Evolutionary conservation across 148 eudicot genomes (phyloP), one percentile per base, ranked within the genome.

Genomic region (Cornus controversa): DNA sequence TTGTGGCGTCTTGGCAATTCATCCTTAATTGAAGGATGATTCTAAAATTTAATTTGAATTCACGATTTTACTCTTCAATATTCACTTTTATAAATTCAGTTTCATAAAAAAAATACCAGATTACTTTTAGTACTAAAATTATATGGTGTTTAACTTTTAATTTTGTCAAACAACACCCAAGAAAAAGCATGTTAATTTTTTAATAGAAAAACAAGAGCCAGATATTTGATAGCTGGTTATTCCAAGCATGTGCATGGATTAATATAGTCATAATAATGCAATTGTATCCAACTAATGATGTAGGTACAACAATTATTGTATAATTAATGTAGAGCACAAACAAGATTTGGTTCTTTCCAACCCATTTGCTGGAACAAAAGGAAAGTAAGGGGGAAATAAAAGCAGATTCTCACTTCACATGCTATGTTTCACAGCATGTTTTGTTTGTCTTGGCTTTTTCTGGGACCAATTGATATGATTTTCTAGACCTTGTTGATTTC

Each of bases 401-500:
- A 28, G 71, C 47, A 79, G 71, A 79, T 79, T 72, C 76, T 71
- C 66, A 66, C 36, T 79, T 79, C 81, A 79, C 81, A 72, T 65
- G 76, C 53, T 65, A 64, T 63, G 80, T 45, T 40, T 78, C 71
- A 65, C 71, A 65, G 70, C 71, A 45, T 78, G 75, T 78, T 79
- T 66, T 27, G 11, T 79, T 79, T 72, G 81, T 72, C 76, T 72
- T 72, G 76, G 66, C 62, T 70, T 28, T 68, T 26, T 54, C 7
- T 42, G 24, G 81, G 76, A 71, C 76, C 76, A 66, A 66, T 62
- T 50, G 6, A 72, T 79, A 28, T 72, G 65, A 64, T 47, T 15
- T 72, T 67, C 18, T 37, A 36, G 10, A 16, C 0, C 57, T 50
- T 2, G 57, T 13, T 50, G 20, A 50, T 50, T 50, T 13, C 18